Conservation (phyloP, 106 monocot species). For the Allium cepa region DNA sequence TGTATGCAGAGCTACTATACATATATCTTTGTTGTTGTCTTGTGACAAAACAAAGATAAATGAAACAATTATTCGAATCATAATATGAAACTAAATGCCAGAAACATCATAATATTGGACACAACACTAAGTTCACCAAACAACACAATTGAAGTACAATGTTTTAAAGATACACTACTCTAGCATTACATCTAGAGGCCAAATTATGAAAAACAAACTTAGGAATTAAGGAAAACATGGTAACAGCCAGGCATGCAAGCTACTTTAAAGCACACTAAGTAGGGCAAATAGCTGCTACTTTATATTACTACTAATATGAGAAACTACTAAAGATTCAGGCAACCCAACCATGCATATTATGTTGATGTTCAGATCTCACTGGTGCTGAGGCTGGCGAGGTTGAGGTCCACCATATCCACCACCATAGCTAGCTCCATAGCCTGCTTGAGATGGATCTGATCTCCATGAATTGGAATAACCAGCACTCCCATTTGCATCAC, state of each 20-base stretch:
- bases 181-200: slow-evolving; percentile 16
- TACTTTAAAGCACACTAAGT: slow-evolving; percentile 1
- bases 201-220: slow-evolving; percentile 2
- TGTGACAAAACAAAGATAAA: slow-evolving; percentile 5
- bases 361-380: slow-evolving; percentile 22
- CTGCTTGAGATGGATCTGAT: slow-evolving; percentile 62
- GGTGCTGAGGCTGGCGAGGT: slow-evolving; percentile 61
- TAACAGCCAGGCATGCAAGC: neutral
- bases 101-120: neutral
- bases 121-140: slow-evolving; percentile 1
- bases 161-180: slow-evolving; percentile 8
- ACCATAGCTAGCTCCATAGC: slow-evolving; percentile 65
- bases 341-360: neutral
- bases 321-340: slow-evolving; percentile 8
- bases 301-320: neutral
- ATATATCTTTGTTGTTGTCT: neutral
- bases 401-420: slow-evolving; percentile 57
- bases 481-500: slow-evolving; percentile 36
- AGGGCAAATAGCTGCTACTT: slow-evolving; percentile 1
- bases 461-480: slow-evolving; percentile 73
- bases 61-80: neutral
- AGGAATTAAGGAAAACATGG: neutral
- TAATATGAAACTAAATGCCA: neutral
- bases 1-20: neutral
- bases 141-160: neutral